A percentile compares a stretch with the other conserved stretches of the same genome.
Evolutionary conservation across 345 rosid genomes (phyloP).

Genomic region (Diplotaxis tenuifolia): DNA sequence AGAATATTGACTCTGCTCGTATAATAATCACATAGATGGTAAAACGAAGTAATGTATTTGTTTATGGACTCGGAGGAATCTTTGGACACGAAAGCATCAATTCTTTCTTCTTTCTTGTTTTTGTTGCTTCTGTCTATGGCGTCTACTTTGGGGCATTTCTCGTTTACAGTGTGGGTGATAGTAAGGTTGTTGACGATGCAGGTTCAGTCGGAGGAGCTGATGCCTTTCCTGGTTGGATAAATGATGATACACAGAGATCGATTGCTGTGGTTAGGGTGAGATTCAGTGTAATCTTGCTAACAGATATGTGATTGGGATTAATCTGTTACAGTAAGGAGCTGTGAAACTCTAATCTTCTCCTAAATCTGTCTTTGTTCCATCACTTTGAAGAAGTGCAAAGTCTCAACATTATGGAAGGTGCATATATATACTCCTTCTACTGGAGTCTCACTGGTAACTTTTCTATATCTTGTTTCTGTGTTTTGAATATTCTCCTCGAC

Average conservation of each 20-base stretch:
- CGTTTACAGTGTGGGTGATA: too few relatives aligned
- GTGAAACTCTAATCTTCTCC: not conserved
- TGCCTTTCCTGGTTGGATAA: not conserved
- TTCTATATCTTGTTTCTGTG: too few relatives aligned
- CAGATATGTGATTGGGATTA: not conserved
- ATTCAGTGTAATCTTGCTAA: not conserved
- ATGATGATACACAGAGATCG: not conserved
- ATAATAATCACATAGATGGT: not conserved
- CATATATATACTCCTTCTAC: too few relatives aligned
- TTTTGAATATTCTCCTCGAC: too few relatives aligned
- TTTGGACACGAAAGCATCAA: too few relatives aligned
- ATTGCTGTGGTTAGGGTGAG: not conserved
- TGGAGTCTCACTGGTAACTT: too few relatives aligned
- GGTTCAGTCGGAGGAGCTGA: not conserved
- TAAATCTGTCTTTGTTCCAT: not conserved
- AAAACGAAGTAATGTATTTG: not conserved
- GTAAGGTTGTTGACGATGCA: not conserved
- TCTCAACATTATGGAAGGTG: not conserved
- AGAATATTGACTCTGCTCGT: not conserved
- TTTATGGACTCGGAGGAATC: too few relatives aligned
- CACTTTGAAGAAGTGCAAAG: not conserved
- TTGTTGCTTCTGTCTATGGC: too few relatives aligned
- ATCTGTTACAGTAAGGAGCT: not conserved
- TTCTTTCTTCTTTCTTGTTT: too few relatives aligned
- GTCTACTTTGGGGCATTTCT: too few relatives aligned